Evolutionary conservation across 176 grass and related monocot genomes (phyloP).

Genomic region (Secale cereale): DNA sequence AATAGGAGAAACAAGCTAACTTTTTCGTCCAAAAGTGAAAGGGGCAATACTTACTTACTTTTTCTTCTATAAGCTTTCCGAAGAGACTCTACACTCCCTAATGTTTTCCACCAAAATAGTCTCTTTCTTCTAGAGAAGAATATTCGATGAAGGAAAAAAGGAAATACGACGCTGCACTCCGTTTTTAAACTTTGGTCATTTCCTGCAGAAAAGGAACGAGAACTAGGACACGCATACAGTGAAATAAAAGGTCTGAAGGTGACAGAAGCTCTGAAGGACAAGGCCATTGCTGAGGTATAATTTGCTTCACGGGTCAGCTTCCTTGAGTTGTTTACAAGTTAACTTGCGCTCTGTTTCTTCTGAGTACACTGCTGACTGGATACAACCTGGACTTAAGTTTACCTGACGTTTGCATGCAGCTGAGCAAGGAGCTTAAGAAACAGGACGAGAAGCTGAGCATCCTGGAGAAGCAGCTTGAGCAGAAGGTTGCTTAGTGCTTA

Average conservation of each 20-base stretch:
- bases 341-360: background rate
- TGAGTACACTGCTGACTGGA: background rate
- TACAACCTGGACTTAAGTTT: background rate
- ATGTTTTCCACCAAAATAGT: background rate
- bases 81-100: background rate
- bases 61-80: background rate
- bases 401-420: constrained; percentile 40
- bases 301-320: constrained; percentile 18
- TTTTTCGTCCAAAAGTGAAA: constrained; percentile 11
- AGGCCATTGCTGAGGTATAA: constrained; percentile 81
- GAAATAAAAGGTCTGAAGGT: constrained; percentile 81
- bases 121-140: background rate
- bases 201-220: constrained; percentile 80
- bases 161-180: background rate
- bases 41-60: background rate
- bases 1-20: background rate
- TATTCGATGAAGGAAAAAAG: background rate
- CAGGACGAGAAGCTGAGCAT: constrained; percentile 67
- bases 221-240: constrained; percentile 55
- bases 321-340: constrained; percentile 26
- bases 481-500: constrained; percentile 50
- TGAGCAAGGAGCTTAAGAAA: constrained; percentile 78
- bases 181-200: background rate
- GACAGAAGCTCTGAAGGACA: constrained; percentile 77
- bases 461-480: constrained; percentile 71